phyloP scores from a whole-genome alignment of 2,329 filamentous ascomycete species.

The Monosporascus sp. region DNA sequence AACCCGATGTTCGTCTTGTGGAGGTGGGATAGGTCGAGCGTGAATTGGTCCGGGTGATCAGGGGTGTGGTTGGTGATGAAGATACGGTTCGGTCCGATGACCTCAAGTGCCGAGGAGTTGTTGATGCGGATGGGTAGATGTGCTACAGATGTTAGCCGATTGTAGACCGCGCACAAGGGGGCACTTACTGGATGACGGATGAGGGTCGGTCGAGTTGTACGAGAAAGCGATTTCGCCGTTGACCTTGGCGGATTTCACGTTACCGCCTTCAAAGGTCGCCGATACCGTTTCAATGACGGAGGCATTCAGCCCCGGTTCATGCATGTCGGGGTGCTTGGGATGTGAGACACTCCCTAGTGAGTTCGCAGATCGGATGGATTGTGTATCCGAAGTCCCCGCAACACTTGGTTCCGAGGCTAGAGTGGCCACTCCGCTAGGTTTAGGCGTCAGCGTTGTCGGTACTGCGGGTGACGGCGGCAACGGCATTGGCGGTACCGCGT shows the following conservation, averaged over 20 bases:
- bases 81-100: slow-evolving; percentile 87
- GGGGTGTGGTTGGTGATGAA: slow-evolving; percentile 67
- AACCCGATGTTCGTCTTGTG: slow-evolving; percentile 75
- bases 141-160: slow-evolving; percentile 29
- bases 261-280: slow-evolving; percentile 71
- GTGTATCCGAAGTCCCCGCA: slow-evolving; percentile 68
- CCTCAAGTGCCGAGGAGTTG: slow-evolving; percentile 82
- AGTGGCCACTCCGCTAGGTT: slow-evolving; percentile 44
- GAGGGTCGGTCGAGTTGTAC: slow-evolving; percentile 57
- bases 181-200: slow-evolving; percentile 43
- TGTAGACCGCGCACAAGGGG: slow-evolving; percentile 8
- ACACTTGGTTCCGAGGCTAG: slow-evolving; percentile 59
- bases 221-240: slow-evolving; percentile 85
- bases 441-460: slow-evolving; percentile 27
- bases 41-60: slow-evolving; percentile 73
- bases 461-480: slow-evolving; percentile 32
- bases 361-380: slow-evolving; percentile 84
- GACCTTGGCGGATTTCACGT: slow-evolving; percentile 65
- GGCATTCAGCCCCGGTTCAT: slow-evolving; percentile 72
- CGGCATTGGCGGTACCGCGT: slow-evolving; percentile 23
- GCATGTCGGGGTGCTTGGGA: slow-evolving; percentile 76
- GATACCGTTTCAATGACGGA: slow-evolving; percentile 92
- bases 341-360: slow-evolving; percentile 66
- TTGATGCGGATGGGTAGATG: slow-evolving; percentile 73
- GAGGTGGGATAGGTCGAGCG: slow-evolving; percentile 66